These are phyloP conservation scores for Hypseocharis bilobata DNA, from an alignment of 441 rosid species.

Conservation along the genomic window DNA sequence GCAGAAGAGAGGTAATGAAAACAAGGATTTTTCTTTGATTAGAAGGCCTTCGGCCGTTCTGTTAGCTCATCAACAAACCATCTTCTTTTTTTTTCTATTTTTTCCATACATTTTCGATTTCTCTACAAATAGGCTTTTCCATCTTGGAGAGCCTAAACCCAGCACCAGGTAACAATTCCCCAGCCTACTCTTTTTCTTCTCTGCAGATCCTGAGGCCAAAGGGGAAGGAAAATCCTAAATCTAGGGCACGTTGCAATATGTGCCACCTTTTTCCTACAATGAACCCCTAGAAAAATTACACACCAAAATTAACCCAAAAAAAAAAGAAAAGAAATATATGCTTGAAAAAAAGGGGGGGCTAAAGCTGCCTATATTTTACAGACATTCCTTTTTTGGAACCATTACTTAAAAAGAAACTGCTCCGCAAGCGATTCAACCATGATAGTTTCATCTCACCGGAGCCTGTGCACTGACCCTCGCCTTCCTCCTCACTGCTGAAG, in stretches of 20 bases:
- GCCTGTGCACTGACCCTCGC: slow-evolving; percentile 81
- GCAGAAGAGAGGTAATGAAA: background rate
- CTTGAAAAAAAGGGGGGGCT: slow-evolving; percentile 14
- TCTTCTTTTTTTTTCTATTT: background rate
- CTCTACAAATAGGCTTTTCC: slow-evolving; percentile 3
- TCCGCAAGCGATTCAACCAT: slow-evolving; percentile 43
- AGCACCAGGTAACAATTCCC: background rate
- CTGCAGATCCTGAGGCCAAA: too few species aligned
- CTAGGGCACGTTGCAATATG: slow-evolving; percentile 22
- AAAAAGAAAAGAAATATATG: background rate
- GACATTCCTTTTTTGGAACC: slow-evolving; percentile 30
- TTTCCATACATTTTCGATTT: background rate
- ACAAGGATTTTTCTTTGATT: background rate
- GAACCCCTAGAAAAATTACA: slow-evolving; percentile 41
- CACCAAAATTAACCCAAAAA: slow-evolving; percentile 17
- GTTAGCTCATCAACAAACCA: background rate
- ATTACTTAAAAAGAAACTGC: slow-evolving; percentile 39
- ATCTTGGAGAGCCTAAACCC: slow-evolving; percentile 1
- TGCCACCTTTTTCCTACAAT: slow-evolving; percentile 35
- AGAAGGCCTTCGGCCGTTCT: slow-evolving; percentile 3
- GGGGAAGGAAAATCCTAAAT: slow-evolving; percentile 26
- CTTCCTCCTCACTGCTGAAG: slow-evolving; percentile 67
- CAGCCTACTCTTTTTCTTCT: background rate
- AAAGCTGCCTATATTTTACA: slow-evolving; percentile 56
- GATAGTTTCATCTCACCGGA: slow-evolving; percentile 46